Percentiles rank a stretch among this genome's conserved stretches.
phyloP scores from a whole-genome alignment of 2,329 filamentous ascomycete species.

The Dissoconium aciculare region DNA sequence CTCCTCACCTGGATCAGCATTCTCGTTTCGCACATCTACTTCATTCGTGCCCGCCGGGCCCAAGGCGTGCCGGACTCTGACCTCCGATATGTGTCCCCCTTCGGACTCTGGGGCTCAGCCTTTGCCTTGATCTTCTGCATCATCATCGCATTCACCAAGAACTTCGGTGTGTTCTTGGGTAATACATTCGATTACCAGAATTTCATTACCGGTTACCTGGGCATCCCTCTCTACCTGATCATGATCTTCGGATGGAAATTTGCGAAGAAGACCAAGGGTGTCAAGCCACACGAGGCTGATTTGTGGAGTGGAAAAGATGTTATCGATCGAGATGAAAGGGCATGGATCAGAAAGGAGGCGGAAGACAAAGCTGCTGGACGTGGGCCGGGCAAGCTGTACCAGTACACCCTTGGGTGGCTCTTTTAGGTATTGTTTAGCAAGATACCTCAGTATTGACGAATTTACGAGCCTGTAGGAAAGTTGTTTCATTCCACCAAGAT shows the following conservation, averaged over 20 bases:
- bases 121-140: slow-evolving; percentile 53
- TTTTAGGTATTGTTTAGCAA: too few relatives aligned
- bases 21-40: slow-evolving; percentile 35
- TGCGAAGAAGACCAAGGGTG: slow-evolving; percentile 42
- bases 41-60: slow-evolving; percentile 31
- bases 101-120: slow-evolving; percentile 56
- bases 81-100: slow-evolving; percentile 47
- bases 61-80: slow-evolving; percentile 30
- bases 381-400: slow-evolving; percentile 12
- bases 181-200: slow-evolving; percentile 55
- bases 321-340: slow-evolving; percentile 42
- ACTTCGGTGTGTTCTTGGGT: slow-evolving; percentile 57
- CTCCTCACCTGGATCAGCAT: slow-evolving; percentile 36
- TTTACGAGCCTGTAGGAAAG: too few relatives aligned
- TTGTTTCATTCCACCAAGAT: too few relatives aligned
- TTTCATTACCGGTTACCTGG: slow-evolving; percentile 53
- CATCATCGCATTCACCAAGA: slow-evolving; percentile 67
- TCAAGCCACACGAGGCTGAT: slow-evolving; percentile 41
- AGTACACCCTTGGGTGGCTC: slow-evolving; percentile 17
- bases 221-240: slow-evolving; percentile 58
- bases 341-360: slow-evolving; percentile 20
- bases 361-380: slow-evolving; percentile 16
- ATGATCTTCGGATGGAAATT: slow-evolving; percentile 50
- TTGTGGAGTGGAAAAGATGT: slow-evolving; percentile 43
- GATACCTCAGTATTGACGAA: too few relatives aligned